Evolutionary conservation across 768 basidiomycete genomes (phyloP).

Genomic region (Crepidotus variabilis): DNA sequence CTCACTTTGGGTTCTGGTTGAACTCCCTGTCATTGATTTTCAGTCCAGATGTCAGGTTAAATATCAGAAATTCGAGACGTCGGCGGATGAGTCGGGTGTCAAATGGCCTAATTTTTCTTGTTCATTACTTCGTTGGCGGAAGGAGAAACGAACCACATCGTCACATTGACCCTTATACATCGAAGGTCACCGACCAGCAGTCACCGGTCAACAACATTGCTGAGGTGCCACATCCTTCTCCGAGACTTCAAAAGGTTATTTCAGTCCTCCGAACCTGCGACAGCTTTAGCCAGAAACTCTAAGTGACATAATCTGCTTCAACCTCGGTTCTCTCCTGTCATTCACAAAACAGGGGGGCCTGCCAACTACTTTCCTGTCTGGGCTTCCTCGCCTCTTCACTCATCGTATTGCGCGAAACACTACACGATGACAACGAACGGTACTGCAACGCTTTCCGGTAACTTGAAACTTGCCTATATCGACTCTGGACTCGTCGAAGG

Average conservation of each 20-base stretch:
- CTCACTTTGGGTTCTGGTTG: not conserved
- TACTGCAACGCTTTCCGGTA: conserved; percentile 18
- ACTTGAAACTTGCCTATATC: conserved; percentile 25
- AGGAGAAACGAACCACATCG: too few relatives aligned
- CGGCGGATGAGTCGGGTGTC: not conserved
- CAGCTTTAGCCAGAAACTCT: not conserved
- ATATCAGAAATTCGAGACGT: not conserved
- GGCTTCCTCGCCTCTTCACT: not conserved
- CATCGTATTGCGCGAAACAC: not conserved
- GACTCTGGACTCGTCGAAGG: conserved; percentile 29
- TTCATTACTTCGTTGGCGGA: too few relatives aligned
- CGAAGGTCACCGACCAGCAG: too few relatives aligned
- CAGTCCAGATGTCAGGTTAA: not conserved
- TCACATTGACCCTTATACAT: too few relatives aligned
- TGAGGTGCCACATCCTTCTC: too few relatives aligned
- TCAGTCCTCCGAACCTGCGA: not conserved
- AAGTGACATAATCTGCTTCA: not conserved
- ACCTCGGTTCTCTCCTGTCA: not conserved
- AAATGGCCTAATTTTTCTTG: not conserved
- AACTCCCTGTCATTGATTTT: not conserved
- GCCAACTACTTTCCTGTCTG: not conserved
- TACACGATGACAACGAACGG: not conserved
- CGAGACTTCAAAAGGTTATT: not conserved
- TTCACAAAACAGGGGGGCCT: not conserved
- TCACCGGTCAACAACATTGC: too few relatives aligned